These are phyloP conservation scores for Pyrenula massariospora DNA, from an alignment of 495 filamentous ascomycete genomes.

Conservation along the genomic window DNA sequence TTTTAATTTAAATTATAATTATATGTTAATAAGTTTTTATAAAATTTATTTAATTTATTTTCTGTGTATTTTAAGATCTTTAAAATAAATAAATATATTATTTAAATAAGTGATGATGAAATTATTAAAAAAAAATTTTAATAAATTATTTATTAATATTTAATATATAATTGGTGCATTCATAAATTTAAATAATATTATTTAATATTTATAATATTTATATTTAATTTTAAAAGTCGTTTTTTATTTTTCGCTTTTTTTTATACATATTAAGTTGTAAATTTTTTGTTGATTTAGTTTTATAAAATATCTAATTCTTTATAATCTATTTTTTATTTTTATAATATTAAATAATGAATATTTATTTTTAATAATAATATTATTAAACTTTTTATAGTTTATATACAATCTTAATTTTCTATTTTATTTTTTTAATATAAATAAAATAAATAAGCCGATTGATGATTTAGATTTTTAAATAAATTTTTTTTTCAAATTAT, in stretches of 20 bases:
- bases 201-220: constrained; percentile 9
- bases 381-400: constrained; percentile 9
- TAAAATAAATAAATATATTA: constrained; percentile 4
- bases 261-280: constrained; percentile 9
- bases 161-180: constrained; percentile 3
- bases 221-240: constrained; percentile 7
- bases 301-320: constrained; percentile 5
- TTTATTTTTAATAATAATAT: constrained; percentile 6
- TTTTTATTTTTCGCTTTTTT: constrained; percentile 10
- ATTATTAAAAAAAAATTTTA: constrained; percentile 1
- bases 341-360: constrained; percentile 8
- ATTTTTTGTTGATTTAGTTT: constrained; percentile 11
- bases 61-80: neutral
- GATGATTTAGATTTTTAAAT: constrained; percentile 3
- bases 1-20: constrained; percentile 4
- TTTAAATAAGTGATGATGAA: constrained; percentile 6
- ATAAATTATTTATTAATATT: neutral
- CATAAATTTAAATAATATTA: constrained; percentile 9
- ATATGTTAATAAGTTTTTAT: neutral
- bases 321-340: constrained; percentile 2
- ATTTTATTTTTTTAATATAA: constrained; percentile 3
- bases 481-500: constrained; percentile 2
- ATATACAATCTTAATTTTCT: constrained; percentile 6
- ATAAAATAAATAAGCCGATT: constrained; percentile 3
- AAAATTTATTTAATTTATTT: constrained; percentile 5